A percentile compares a stretch with the other conserved stretches of the same genome.
These are phyloP conservation scores for Xylariales sp. DNA, from an alignment of 2,329 filamentous ascomycete genomes.

Conservation along the genomic window DNA sequence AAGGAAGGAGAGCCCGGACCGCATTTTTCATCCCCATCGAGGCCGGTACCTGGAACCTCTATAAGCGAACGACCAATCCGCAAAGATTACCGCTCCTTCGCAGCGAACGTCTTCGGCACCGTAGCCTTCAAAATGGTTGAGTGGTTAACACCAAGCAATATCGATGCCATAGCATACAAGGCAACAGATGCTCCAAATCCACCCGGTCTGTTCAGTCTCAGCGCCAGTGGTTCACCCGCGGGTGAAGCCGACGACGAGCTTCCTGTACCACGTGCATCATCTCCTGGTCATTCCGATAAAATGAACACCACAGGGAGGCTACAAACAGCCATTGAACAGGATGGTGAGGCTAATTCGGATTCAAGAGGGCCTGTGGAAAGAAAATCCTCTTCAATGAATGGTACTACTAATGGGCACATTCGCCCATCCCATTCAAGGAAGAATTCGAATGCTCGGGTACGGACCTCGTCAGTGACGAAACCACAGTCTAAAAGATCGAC, in stretches of 20 bases:
- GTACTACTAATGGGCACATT: slow-evolving; percentile 9
- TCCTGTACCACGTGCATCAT: background rate
- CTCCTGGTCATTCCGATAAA: no score
- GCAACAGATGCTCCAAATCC: slow-evolving; percentile 14
- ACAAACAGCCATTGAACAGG: background rate
- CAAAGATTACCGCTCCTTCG: slow-evolving; percentile 56
- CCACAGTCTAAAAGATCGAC: slow-evolving; percentile 17
- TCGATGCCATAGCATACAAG: slow-evolving; percentile 43
- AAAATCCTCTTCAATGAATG: slow-evolving; percentile 10
- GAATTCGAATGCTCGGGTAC: slow-evolving; percentile 25
- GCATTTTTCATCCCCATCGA: slow-evolving; percentile 5
- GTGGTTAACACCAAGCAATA: slow-evolving; percentile 59
- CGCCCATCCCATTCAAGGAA: slow-evolving; percentile 19
- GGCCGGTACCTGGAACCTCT: slow-evolving; percentile 24
- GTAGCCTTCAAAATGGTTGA: slow-evolving; percentile 66
- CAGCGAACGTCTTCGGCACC: slow-evolving; percentile 60
- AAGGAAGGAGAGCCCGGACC: background rate
- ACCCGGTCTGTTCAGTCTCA: no score
- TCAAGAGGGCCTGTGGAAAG: slow-evolving; percentile 12
- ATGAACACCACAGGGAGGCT: no score
- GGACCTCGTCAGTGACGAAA: slow-evolving; percentile 23
- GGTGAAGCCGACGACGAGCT: background rate
- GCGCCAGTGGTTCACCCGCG: background rate
- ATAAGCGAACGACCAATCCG: slow-evolving; percentile 42
- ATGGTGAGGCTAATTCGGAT: slow-evolving; percentile 9